A percentile compares a stretch with the other conserved stretches of the same genome.
phyloP scores from a whole-genome alignment of 345 rosid species.

The Gossypium rotundifolium region DNA sequence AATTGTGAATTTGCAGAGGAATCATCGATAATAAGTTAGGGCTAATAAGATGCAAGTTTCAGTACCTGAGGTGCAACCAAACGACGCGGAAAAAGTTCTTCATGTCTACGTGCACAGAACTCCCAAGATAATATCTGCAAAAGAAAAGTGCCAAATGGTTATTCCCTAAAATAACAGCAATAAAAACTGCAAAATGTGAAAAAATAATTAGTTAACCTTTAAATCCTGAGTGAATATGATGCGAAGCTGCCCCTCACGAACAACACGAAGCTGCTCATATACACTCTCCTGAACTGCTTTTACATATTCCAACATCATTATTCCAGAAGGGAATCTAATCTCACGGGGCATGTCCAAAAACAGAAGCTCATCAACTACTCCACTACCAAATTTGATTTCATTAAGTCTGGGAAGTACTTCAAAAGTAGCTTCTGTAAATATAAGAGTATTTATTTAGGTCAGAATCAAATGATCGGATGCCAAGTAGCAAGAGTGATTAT shows the following conservation, averaged over 20 bases:
- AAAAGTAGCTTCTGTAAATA: slow-evolving; percentile 84
- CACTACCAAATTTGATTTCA: slow-evolving; percentile 95
- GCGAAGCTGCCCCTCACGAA: slow-evolving; percentile 96
- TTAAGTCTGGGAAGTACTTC: slow-evolving; percentile 92
- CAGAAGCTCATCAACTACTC: slow-evolving; percentile 90
- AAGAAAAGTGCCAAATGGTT: slow-evolving; percentile 2
- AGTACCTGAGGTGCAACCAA: slow-evolving; percentile 92
- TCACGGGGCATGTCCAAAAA: slow-evolving; percentile 86
- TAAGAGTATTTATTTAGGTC: neutral
- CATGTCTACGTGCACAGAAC: slow-evolving; percentile 89
- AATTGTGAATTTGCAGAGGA: neutral
- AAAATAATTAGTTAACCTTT: slow-evolving; percentile 45
- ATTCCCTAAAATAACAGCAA: slow-evolving; percentile 3
- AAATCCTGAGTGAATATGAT: slow-evolving; percentile 81
- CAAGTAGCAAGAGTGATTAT: neutral
- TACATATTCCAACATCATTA: slow-evolving; percentile 78
- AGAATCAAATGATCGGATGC: neutral
- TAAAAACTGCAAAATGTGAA: neutral
- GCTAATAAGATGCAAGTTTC: slow-evolving; percentile 2
- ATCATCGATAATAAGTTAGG: neutral
- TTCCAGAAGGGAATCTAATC: slow-evolving; percentile 63
- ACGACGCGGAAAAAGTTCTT: slow-evolving; percentile 93
- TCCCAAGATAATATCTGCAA: slow-evolving; percentile 92
- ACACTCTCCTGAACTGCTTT: slow-evolving; percentile 97
- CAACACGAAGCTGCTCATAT: slow-evolving; percentile 93